A percentile compares a stretch with the other conserved stretches of the same genome.
Conservation (phyloP, 805 yeast genomes). For the Candida stauntonica region DNA sequence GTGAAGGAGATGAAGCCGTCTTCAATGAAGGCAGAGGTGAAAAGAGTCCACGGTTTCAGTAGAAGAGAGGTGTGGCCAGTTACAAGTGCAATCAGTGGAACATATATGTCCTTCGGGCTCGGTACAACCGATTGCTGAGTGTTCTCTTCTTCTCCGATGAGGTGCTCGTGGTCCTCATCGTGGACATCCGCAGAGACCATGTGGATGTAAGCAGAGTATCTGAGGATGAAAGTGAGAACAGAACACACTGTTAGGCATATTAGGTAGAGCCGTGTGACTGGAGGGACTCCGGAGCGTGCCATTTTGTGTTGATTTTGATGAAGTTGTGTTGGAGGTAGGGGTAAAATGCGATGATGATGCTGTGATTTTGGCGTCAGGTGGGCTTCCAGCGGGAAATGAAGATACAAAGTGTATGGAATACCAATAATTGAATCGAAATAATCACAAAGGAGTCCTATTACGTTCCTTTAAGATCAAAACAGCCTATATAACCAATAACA, state of each 20-base stretch:
- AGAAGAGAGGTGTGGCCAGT: conserved; percentile 39
- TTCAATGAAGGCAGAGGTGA: conserved; percentile 45
- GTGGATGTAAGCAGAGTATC: conserved; percentile 30
- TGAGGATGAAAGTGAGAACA: conserved; percentile 27
- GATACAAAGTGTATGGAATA: too few relatives aligned
- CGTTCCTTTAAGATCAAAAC: too few relatives aligned
- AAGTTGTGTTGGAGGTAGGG: background rate
- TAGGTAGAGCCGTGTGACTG: conserved; percentile 30
- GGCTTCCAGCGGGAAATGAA: too few relatives aligned
- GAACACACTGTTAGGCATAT: conserved; percentile 22
- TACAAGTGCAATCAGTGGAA: conserved; percentile 47
- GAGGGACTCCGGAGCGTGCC: conserved; percentile 27
- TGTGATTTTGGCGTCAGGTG: too few relatives aligned
- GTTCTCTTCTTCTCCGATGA: conserved; percentile 11
- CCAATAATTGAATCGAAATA: too few relatives aligned
- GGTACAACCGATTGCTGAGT: conserved; percentile 23
- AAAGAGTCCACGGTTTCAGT: conserved; percentile 45
- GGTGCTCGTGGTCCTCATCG: conserved; percentile 22
- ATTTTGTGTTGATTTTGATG: conserved; percentile 3
- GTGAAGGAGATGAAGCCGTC: conserved; percentile 37
- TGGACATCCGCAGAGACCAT: conserved; percentile 22
- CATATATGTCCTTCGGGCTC: conserved; percentile 42
- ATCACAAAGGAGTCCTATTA: too few relatives aligned
- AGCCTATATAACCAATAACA: too few relatives aligned
- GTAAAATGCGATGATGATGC: background rate